A percentile compares a stretch with the other conserved stretches of the same genome.
phyloP scores from a whole-genome alignment of 2,329 filamentous ascomycete genomes.

The Biscogniauxia marginata region DNA sequence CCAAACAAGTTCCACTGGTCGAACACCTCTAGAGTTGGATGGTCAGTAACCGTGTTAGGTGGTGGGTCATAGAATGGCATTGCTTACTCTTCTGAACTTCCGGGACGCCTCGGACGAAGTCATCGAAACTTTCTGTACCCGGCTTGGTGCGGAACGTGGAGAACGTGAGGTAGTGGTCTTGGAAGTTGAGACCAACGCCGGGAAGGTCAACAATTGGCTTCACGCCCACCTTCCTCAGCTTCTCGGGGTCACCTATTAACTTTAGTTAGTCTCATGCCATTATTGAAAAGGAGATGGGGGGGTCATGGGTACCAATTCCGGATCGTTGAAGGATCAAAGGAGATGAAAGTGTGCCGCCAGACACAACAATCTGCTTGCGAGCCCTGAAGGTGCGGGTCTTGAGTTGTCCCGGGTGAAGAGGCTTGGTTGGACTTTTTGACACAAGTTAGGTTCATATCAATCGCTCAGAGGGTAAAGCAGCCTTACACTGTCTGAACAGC shows the following conservation, averaged over 20 bases:
- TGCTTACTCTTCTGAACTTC: slow-evolving; percentile 63
- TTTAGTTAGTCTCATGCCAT: neutral
- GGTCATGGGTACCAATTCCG: slow-evolving; percentile 53
- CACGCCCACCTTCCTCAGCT: slow-evolving; percentile 66
- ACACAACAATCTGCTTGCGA: slow-evolving; percentile 72
- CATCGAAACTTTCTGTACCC: slow-evolving; percentile 74
- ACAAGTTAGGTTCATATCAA: slow-evolving; percentile 8
- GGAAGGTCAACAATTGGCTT: slow-evolving; percentile 69
- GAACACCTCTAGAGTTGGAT: slow-evolving; percentile 54
- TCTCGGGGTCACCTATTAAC: slow-evolving; percentile 58
- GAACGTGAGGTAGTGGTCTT: slow-evolving; percentile 74
- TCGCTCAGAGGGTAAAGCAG: slow-evolving; percentile 26
- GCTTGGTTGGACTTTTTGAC: slow-evolving; percentile 58
- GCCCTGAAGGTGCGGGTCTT: slow-evolving; percentile 59
- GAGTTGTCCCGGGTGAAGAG: slow-evolving; percentile 54
- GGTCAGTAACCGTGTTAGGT: slow-evolving; percentile 6
- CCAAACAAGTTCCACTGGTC: slow-evolving; percentile 79
- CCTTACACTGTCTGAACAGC: slow-evolving; percentile 64
- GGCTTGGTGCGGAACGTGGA: slow-evolving; percentile 71
- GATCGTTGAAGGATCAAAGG: slow-evolving; percentile 74
- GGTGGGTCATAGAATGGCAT: neutral
- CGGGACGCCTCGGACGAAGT: slow-evolving; percentile 73
- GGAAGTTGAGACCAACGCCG: slow-evolving; percentile 74
- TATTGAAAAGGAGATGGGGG: too few species aligned
- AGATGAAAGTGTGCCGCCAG: slow-evolving; percentile 70